Conservation (phyloP, 345 rosid genomes). For the Aethionema arabicum region DNA sequence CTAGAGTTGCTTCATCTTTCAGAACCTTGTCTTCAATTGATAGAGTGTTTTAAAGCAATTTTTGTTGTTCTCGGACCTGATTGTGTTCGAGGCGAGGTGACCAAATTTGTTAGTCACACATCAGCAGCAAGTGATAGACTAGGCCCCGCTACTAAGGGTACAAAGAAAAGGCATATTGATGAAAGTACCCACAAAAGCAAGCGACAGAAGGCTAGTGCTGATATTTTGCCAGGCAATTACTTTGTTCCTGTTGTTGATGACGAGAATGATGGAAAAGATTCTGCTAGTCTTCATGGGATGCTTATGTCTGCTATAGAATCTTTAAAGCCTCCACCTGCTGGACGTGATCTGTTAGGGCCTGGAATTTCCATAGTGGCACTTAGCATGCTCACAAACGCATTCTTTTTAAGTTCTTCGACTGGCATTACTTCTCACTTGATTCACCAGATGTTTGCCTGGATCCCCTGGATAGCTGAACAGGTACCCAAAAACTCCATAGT, state of each 20-base stretch:
- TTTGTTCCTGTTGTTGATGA: constrained; percentile 36
- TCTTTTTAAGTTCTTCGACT: constrained; percentile 55
- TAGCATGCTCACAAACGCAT: constrained; percentile 76
- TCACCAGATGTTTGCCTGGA: constrained; percentile 63
- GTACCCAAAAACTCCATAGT: constrained; percentile 35
- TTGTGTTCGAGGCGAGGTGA: constrained; percentile 45
- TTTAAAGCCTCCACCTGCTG: constrained; percentile 49
- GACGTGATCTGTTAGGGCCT: constrained; percentile 48
- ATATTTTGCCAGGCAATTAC: constrained; percentile 42
- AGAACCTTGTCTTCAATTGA: constrained; percentile 65
- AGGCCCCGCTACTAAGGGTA: constrained; percentile 43
- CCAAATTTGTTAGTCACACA: constrained; percentile 32
- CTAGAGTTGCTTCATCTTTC: constrained; percentile 53
- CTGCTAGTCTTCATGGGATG: constrained; percentile 46
- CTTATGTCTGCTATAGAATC: constrained; percentile 60
- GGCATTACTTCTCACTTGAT: constrained; percentile 55
- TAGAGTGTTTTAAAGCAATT: constrained; percentile 69
- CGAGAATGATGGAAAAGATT: constrained; percentile 57
- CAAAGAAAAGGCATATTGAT: constrained; percentile 61
- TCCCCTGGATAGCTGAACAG: constrained; percentile 78
- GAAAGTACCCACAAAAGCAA: constrained; percentile 44
- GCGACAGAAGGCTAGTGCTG: constrained; percentile 63
- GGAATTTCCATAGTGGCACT: constrained; percentile 67
- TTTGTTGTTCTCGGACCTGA: constrained; percentile 58
- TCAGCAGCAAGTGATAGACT: constrained; percentile 38